Conservation (phyloP, 306 rosid genomes). For the Ceratonia siliqua region DNA sequence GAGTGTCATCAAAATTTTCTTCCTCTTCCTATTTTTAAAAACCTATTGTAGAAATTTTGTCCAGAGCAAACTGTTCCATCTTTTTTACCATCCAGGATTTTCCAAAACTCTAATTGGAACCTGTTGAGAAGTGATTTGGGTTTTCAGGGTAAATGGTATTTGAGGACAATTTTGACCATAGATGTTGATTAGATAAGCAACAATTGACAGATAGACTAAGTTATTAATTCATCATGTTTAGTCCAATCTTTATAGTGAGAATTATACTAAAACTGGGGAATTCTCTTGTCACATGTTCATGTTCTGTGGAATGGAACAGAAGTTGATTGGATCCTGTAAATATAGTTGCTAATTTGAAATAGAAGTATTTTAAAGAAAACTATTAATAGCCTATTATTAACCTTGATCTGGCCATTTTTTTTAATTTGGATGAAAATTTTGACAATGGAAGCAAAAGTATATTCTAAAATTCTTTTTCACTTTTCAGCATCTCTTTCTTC, state of each 20-base stretch:
- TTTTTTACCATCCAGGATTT: neutral
- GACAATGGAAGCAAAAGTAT: neutral
- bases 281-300: neutral
- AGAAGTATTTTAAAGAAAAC: constrained; percentile 22
- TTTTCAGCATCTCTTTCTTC: constrained; percentile 68
- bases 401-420: neutral
- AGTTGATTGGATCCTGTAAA: constrained; percentile 4
- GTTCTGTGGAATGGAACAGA: constrained; percentile 12
- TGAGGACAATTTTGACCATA: neutral
- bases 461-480: neutral
- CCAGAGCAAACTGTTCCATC: neutral
- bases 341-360: neutral
- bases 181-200: neutral
- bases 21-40: neutral
- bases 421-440: neutral
- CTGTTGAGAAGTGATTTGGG: neutral
- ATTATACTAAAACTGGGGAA: neutral
- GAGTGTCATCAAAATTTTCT: neutral
- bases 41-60: neutral
- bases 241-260: neutral
- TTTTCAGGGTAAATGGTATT: neutral
- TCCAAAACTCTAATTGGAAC: neutral
- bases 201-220: neutral
- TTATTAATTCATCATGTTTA: neutral
- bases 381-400: neutral